Conservation (phyloP, 352 stramenopile genomes). For the Blastocystis sp. region DNA sequence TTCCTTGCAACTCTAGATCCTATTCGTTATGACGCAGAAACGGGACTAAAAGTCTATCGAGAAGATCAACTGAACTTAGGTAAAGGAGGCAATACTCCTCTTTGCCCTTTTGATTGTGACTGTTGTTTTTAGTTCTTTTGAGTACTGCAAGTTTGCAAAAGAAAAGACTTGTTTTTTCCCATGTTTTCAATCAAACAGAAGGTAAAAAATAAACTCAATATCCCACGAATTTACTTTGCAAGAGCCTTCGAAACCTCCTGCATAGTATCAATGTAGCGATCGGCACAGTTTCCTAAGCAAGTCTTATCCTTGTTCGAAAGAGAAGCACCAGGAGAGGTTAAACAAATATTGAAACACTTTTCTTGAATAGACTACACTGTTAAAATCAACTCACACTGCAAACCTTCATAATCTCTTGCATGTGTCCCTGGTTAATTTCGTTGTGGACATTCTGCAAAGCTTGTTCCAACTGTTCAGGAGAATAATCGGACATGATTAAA, state of each 20-base stretch:
- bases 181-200: background rate
- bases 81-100: conserved; percentile 60
- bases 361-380: conserved; percentile 69
- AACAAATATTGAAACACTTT: conserved; percentile 82
- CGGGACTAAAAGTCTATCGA: conserved; percentile 45
- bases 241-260: conserved; percentile 78
- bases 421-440: conserved; percentile 74
- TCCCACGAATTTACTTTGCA: conserved; percentile 44
- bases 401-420: conserved; percentile 76
- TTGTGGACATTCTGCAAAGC: conserved; percentile 69
- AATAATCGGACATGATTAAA: conserved; percentile 38
- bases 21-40: conserved; percentile 53
- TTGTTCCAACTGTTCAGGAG: conserved; percentile 19
- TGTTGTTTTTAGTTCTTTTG: conserved; percentile 38
- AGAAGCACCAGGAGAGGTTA: conserved; percentile 73
- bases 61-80: conserved; percentile 39
- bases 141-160: too few relatives aligned
- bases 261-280: conserved; percentile 82
- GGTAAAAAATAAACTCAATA: background rate
- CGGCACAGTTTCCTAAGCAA: conserved; percentile 77
- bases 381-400: background rate
- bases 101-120: conserved; percentile 59
- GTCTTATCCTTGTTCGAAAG: conserved; percentile 81
- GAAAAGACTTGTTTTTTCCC: background rate
- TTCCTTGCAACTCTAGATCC: background rate